These are phyloP conservation scores for Cucumis sativus DNA, from an alignment of 306 rosid species.

Conservation along the genomic window Cucumber_9930_V3 NC_026660.2:28523501-28524000, in stretches of 20 bases:
- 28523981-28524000: not conserved
- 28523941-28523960: not conserved
- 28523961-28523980: not conserved
- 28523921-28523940: not conserved
- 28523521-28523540: not conserved
- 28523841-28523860: not conserved
- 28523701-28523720: not conserved
- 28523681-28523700: not conserved
- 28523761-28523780: not conserved
- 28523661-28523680: not conserved
- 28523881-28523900: not conserved
- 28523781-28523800: not conserved
- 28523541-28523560: slow-evolving; percentile 41
- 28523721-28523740: not conserved
- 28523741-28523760: not conserved
- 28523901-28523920: not conserved
- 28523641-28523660: slow-evolving; percentile 6
- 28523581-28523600: slow-evolving; percentile 58
- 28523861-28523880: not conserved
- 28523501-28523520: not conserved
- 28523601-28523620: slow-evolving; percentile 81
- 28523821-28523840: not conserved
- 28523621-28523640: slow-evolving; percentile 26
- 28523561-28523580: slow-evolving; percentile 80
- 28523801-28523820: not conserved